A percentile compares a stretch with the other conserved stretches of the same genome.
Conservation (phyloP, 768 basidiomycete genomes). For the Lactarius evosmus region DNA sequence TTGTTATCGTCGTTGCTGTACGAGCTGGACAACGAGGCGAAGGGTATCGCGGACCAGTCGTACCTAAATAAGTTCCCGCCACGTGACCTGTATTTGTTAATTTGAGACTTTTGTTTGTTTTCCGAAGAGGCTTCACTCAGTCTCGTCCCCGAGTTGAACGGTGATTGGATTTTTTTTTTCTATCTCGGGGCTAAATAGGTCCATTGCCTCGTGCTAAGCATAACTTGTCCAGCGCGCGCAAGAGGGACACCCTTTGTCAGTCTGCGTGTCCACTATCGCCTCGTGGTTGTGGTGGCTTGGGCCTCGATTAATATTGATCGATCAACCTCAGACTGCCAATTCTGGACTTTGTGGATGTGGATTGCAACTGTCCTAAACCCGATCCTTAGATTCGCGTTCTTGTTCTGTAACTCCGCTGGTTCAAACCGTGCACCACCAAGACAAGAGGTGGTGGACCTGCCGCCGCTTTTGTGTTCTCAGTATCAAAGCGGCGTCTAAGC, state of each 20-base stretch:
- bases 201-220: neutral
- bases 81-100: slow-evolving; percentile 7
- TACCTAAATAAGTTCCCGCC: neutral
- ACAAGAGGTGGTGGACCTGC: neutral
- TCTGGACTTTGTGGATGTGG: slow-evolving; percentile 9
- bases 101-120: neutral
- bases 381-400: neutral
- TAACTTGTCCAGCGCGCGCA: neutral
- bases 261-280: neutral
- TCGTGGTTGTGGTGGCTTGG: slow-evolving; percentile 5
- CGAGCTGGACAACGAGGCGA: slow-evolving; percentile 16
- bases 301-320: slow-evolving; percentile 2
- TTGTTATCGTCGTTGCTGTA: slow-evolving; percentile 18
- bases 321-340: neutral
- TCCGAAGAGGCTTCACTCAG: neutral
- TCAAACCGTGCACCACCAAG: neutral
- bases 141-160: neutral
- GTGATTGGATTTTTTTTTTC: neutral
- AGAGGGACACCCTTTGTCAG: neutral
- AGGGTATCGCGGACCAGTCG: slow-evolving; percentile 17
- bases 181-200: neutral
- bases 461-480: slow-evolving; percentile 4
- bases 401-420: slow-evolving; percentile 16
- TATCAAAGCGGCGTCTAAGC: slow-evolving; percentile 14
- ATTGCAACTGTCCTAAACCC: neutral